These are phyloP conservation scores for Colletotrichum endophyticum DNA, from an alignment of 2,329 filamentous ascomycete species.

Conservation along the genomic window DNA sequence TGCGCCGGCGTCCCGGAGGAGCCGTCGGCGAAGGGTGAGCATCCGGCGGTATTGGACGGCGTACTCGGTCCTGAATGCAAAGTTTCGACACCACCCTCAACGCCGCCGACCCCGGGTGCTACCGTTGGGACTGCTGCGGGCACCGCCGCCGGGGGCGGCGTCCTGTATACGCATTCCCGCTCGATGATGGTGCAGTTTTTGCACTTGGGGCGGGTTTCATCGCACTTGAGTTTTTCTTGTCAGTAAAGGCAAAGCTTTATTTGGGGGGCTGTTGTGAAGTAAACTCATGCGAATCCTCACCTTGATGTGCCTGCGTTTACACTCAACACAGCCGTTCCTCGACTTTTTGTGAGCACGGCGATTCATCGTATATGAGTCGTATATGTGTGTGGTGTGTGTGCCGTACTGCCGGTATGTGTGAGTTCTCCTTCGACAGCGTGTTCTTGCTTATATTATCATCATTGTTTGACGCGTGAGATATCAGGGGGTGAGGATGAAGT, in stretches of 20 bases:
- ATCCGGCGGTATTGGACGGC: background rate
- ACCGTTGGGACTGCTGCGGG: background rate
- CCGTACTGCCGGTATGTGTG: background rate
- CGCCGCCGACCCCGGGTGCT: background rate
- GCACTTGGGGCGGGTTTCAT: slow-evolving; percentile 31
- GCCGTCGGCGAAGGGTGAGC: background rate
- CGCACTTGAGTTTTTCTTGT: slow-evolving; percentile 24
- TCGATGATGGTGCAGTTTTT: slow-evolving; percentile 30
- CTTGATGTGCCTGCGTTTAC: slow-evolving; percentile 36
- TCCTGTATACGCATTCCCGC: slow-evolving; percentile 28
- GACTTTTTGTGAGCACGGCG: slow-evolving; percentile 33
- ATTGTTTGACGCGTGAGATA: background rate
- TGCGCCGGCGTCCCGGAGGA: background rate
- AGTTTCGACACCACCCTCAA: background rate
- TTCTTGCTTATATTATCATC: background rate
- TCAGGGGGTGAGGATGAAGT: background rate
- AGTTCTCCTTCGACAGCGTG: background rate
- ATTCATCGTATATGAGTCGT: background rate
- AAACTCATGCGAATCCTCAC: slow-evolving; percentile 9
- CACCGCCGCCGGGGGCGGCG: background rate
- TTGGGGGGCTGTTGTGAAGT: background rate
- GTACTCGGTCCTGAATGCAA: background rate
- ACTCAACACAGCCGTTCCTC: slow-evolving; percentile 32
- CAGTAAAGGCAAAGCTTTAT: background rate
- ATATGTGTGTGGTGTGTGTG: background rate